phyloP scores from a whole-genome alignment of 306 rosid species.

The Geum urbanum region DNA sequence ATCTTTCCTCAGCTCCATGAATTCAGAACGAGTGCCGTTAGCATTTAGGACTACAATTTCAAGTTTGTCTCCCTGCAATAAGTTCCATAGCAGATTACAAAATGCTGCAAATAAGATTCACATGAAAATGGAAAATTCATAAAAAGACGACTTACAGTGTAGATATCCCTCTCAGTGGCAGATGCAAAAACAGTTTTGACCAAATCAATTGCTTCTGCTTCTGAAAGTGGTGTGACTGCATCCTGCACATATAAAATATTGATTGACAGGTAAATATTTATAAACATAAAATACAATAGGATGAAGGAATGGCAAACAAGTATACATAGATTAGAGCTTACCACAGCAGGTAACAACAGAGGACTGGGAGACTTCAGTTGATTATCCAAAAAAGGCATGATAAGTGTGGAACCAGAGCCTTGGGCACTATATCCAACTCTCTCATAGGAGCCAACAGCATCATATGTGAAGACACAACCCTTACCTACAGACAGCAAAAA shows the following conservation, averaged over 20 bases:
- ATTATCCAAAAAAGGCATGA: constrained; percentile 82
- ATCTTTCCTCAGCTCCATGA: constrained; percentile 76
- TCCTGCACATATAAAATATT: constrained; percentile 44
- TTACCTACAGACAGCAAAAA: constrained; percentile 47
- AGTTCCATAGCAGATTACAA: constrained; percentile 11
- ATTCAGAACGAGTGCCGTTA: constrained; percentile 53
- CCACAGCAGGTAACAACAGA: constrained; percentile 76
- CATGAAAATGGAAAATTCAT: neutral
- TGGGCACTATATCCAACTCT: constrained; percentile 96
- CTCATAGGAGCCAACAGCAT: constrained; percentile 99
- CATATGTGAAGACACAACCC: constrained; percentile 98
- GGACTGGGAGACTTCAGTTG: constrained; percentile 94
- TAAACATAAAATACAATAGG: neutral
- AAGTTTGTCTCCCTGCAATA: constrained; percentile 72
- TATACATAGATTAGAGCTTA: constrained; percentile 24
- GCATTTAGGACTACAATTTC: constrained; percentile 71
- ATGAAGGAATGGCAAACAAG: constrained; percentile 18
- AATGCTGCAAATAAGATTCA: neutral
- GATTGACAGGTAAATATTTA: neutral
- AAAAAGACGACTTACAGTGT: constrained; percentile 61
- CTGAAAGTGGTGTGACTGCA: constrained; percentile 88
- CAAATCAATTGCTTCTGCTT: constrained; percentile 75
- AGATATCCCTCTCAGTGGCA: constrained; percentile 92
- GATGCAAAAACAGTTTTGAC: constrained; percentile 91
- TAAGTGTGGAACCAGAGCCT: constrained; percentile 96